Conservation (phyloP, 2,329 filamentous ascomycete species). For the Chrysosporium queenslandicum region DNA sequence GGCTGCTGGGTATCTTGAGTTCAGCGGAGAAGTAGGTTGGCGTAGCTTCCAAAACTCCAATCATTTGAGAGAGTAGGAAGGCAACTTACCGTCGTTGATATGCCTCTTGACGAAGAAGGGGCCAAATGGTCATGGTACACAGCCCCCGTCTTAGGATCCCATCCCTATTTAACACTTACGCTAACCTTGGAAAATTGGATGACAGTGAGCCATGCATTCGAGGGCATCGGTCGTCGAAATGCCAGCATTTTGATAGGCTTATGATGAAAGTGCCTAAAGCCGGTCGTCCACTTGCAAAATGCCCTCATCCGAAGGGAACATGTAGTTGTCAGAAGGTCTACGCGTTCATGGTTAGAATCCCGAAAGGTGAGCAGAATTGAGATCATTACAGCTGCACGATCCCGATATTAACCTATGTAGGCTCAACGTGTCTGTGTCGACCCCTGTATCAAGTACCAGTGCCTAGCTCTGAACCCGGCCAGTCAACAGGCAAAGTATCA, state of each 20-base stretch:
- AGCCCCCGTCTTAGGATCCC: neutral
- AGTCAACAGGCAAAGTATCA: conserved; percentile 1
- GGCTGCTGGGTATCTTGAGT: neutral
- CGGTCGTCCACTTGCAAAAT: conserved; percentile 40
- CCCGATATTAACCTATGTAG: conserved; percentile 21
- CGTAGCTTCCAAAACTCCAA: neutral
- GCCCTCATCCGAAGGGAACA: conserved; percentile 36
- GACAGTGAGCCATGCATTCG: conserved; percentile 41
- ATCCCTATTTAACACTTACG: neutral
- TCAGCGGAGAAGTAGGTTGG: neutral
- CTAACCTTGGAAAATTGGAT: neutral
- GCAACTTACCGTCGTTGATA: conserved; percentile 6
- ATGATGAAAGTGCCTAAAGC: conserved; percentile 44
- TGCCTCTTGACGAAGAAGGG: conserved; percentile 38
- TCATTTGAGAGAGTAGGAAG: neutral
- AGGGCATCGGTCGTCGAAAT: conserved; percentile 42
- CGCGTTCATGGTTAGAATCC: conserved; percentile 38
- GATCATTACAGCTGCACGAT: neutral
- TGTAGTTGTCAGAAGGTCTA: conserved; percentile 36
- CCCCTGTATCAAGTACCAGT: conserved; percentile 33
- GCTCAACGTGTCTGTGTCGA: conserved; percentile 34
- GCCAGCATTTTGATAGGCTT: conserved; percentile 39
- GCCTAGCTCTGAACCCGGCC: conserved; percentile 20
- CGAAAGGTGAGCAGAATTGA: conserved; percentile 29
- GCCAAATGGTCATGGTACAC: conserved; percentile 39